phyloP scores from a whole-genome alignment of 148 eudicot genomes.

The Pharnaceum exiguum region DNA sequence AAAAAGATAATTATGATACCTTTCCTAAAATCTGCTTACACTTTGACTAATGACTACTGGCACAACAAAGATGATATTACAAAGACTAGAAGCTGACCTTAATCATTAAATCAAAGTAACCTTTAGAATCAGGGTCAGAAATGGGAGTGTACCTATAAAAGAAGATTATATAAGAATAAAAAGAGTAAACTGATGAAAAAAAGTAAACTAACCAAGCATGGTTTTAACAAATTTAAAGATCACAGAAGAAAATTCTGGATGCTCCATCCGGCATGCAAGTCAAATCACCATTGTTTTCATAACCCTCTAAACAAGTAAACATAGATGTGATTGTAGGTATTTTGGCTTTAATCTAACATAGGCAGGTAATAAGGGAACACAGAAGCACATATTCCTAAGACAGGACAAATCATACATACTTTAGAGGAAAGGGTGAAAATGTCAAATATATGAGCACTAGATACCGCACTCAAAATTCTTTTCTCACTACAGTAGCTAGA shows the following conservation, averaged over 20 bases:
- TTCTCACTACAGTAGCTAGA: too few relatives aligned
- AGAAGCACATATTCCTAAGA: neutral
- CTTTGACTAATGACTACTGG: neutral
- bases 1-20: neutral
- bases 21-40: neutral
- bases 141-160: slow-evolving; percentile 85
- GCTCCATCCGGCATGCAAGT: too few relatives aligned
- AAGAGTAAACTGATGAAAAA: neutral
- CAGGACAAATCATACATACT: too few relatives aligned
- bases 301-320: too few relatives aligned
- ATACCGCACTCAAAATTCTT: too few relatives aligned
- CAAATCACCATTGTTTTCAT: too few relatives aligned
- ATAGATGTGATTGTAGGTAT: too few relatives aligned
- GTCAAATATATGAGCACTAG: too few relatives aligned
- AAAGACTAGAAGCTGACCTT: slow-evolving; percentile 45
- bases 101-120: slow-evolving; percentile 88
- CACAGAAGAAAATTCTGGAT: neutral
- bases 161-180: slow-evolving; percentile 10
- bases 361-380: neutral
- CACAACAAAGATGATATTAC: neutral
- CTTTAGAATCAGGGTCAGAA: slow-evolving; percentile 87
- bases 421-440: too few relatives aligned
- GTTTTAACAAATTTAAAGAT: neutral
- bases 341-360: neutral
- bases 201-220: neutral